A percentile compares a stretch with the other conserved stretches of the same genome.
These are phyloP conservation scores for Bombardia bombarda DNA, from an alignment of 495 filamentous ascomycete species.

Conservation along the genomic window DNA sequence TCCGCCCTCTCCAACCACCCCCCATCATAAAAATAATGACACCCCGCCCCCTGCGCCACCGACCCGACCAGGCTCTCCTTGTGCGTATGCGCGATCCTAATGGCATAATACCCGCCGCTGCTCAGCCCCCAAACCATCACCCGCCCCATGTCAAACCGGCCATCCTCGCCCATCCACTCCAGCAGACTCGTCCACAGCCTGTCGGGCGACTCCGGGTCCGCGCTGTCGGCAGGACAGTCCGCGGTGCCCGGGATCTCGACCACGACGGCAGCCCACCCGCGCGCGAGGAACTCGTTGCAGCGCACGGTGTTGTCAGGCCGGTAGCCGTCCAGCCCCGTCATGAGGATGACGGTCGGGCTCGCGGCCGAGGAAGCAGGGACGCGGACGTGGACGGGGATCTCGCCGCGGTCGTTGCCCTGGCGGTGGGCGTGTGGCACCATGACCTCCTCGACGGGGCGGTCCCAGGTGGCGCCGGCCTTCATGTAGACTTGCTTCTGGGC, in stretches of 20 bases:
- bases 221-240: slow-evolving; percentile 60
- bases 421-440: slow-evolving; percentile 47
- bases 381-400: slow-evolving; percentile 59
- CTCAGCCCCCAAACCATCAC: slow-evolving; percentile 68
- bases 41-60: slow-evolving; percentile 66
- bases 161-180: slow-evolving; percentile 53
- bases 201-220: slow-evolving; percentile 39
- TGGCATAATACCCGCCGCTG: slow-evolving; percentile 70
- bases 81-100: slow-evolving; percentile 67
- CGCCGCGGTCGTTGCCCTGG: slow-evolving; percentile 39
- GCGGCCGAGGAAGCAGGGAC: slow-evolving; percentile 36
- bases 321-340: slow-evolving; percentile 75
- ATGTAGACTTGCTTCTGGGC: slow-evolving; percentile 57
- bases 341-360: slow-evolving; percentile 56
- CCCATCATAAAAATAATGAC: slow-evolving; percentile 58
- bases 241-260: slow-evolving; percentile 76
- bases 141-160: slow-evolving; percentile 51
- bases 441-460: slow-evolving; percentile 48
- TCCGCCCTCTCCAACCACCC: slow-evolving; percentile 62
- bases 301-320: slow-evolving; percentile 69
- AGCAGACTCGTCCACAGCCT: slow-evolving; percentile 59
- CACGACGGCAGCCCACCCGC: slow-evolving; percentile 53
- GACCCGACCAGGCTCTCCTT: slow-evolving; percentile 46
- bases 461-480: slow-evolving; percentile 50
- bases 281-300: slow-evolving; percentile 54